Conservation (phyloP, 2,329 filamentous ascomycete genomes). For the Leptographium lundbergii region DNA sequence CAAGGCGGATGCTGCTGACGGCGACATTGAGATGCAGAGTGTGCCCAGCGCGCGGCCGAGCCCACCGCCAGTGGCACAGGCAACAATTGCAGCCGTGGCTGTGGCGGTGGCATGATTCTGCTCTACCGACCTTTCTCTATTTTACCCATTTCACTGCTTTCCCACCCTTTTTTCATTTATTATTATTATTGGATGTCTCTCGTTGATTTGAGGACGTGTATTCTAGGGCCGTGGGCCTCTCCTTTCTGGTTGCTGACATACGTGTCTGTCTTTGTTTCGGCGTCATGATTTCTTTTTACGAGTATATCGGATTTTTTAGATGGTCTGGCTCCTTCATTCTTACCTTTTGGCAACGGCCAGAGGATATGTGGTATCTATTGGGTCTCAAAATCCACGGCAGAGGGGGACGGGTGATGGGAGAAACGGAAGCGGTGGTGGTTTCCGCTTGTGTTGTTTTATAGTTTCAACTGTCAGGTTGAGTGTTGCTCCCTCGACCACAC, state of each 20-base stretch:
- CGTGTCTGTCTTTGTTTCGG: background rate
- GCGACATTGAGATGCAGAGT: conserved; percentile 41
- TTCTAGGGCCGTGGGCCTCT: background rate
- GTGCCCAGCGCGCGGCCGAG: conserved; percentile 37
- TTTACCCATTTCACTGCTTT: background rate
- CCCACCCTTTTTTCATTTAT: background rate
- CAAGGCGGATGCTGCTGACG: conserved; percentile 12
- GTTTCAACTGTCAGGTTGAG: background rate
- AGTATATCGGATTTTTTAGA: background rate
- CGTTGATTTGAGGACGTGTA: background rate
- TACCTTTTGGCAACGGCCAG: background rate
- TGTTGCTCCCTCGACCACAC: background rate
- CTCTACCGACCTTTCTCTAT: background rate
- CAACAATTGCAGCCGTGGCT: conserved; percentile 2
- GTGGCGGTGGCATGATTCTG: conserved; percentile 4
- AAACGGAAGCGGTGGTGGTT: background rate
- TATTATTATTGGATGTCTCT: background rate
- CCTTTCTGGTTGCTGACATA: background rate
- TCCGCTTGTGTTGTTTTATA: background rate
- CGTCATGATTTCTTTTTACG: background rate
- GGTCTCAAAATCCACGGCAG: background rate
- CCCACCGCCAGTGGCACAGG: conserved; percentile 24
- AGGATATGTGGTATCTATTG: background rate
- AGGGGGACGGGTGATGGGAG: background rate
- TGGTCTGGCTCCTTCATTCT: background rate